Percentiles rank a stretch among this genome's conserved stretches.
Conservation (phyloP, 108 stramenopile genomes). For the Mediolabrus comicus region DNA sequence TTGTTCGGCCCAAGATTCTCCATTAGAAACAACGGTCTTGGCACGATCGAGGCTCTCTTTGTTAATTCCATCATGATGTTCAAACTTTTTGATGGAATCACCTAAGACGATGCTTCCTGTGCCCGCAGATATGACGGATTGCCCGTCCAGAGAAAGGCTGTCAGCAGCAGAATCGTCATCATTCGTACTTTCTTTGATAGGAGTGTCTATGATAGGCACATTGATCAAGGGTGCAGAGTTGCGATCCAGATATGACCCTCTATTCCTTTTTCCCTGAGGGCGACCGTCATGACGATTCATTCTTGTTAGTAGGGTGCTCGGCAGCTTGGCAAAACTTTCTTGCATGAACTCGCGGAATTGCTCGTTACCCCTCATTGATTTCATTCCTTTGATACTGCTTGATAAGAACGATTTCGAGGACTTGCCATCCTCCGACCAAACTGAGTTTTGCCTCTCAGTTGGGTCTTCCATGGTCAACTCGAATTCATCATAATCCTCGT, state of each 20-base stretch:
- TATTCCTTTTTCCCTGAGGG: conserved; percentile 7
- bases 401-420: conserved; percentile 12
- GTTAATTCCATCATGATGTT: conserved; percentile 63
- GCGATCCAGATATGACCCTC: conserved; percentile 42
- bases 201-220: conserved; percentile 23
- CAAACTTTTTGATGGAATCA: conserved; percentile 52
- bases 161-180: conserved; percentile 44
- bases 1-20: conserved; percentile 85
- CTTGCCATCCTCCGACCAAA: conserved; percentile 39
- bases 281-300: conserved; percentile 49
- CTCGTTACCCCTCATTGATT: conserved; percentile 34
- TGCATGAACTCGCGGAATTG: conserved; percentile 48
- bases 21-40: conserved; percentile 69
- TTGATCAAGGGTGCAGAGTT: conserved; percentile 32
- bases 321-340: conserved; percentile 61
- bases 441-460: conserved; percentile 42
- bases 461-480: conserved; percentile 42
- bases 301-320: conserved; percentile 57
- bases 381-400: conserved; percentile 9
- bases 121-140: conserved; percentile 55
- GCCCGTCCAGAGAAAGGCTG: conserved; percentile 39
- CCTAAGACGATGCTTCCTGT: conserved; percentile 56
- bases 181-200: conserved; percentile 39
- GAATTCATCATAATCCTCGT: conserved; percentile 28
- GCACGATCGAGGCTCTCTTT: conserved; percentile 65